phyloP scores from a whole-genome alignment of 108 stramenopile species.

The Cyclotella distinguenda region DNA sequence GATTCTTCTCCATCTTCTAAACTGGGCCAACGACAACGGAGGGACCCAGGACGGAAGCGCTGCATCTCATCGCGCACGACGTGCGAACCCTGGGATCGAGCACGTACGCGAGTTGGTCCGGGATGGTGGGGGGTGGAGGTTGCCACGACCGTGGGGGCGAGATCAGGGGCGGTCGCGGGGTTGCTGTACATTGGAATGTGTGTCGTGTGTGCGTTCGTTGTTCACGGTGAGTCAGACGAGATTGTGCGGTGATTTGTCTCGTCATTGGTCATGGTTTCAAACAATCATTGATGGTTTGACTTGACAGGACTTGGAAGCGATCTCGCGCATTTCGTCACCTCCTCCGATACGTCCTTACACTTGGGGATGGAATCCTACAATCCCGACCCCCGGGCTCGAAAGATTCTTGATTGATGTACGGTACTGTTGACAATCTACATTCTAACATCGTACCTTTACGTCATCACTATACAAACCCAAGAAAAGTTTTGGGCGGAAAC shows the following conservation, averaged over 20 bases:
- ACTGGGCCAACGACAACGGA: constrained; percentile 18
- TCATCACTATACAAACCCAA: not conserved
- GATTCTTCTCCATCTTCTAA: constrained; percentile 35
- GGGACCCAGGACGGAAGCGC: constrained; percentile 33
- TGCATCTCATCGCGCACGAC: constrained; percentile 27
- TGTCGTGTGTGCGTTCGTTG: constrained; percentile 23
- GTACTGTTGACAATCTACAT: constrained; percentile 12
- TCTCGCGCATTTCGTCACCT: constrained; percentile 22
- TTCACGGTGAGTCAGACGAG: constrained; percentile 15
- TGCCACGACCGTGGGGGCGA: constrained; percentile 28
- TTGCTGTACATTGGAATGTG: constrained; percentile 26
- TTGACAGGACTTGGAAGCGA: constrained; percentile 29
- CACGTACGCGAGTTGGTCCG: constrained; percentile 32
- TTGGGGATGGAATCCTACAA: constrained; percentile 18
- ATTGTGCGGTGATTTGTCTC: not conserved
- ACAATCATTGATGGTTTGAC: not conserved
- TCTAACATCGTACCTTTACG: constrained; percentile 12
- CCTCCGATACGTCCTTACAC: constrained; percentile 3
- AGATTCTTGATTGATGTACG: constrained; percentile 13
- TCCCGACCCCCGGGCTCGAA: constrained; percentile 10
- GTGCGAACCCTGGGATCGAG: constrained; percentile 30
- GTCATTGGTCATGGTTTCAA: not conserved
- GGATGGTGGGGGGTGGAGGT: constrained; percentile 33
- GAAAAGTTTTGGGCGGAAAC: constrained; percentile 18
- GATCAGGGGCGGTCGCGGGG: constrained; percentile 11